Conservation (phyloP, 495 filamentous ascomycete genomes). For the Neurospora sp. region DNA sequence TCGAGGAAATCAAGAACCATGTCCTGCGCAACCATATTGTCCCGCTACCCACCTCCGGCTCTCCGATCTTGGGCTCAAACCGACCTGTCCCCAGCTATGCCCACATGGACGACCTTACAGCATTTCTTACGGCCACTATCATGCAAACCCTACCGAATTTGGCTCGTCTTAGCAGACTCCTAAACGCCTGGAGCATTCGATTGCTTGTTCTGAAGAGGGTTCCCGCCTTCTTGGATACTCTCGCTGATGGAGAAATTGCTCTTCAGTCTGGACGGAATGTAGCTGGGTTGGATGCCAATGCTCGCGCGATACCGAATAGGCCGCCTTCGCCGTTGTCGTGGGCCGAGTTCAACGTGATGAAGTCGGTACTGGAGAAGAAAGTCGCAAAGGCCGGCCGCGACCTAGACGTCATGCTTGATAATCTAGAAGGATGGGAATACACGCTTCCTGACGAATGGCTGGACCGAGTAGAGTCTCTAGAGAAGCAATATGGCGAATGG, state of each 20-base stretch:
- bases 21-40: slow-evolving; percentile 69
- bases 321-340: slow-evolving; percentile 27
- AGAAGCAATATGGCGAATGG: slow-evolving; percentile 75
- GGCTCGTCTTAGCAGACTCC: slow-evolving; percentile 55
- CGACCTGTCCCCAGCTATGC: slow-evolving; percentile 37
- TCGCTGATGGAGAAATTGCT: slow-evolving; percentile 53
- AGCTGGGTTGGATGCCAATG: slow-evolving; percentile 27
- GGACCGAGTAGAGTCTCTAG: slow-evolving; percentile 69
- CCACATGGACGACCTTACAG: slow-evolving; percentile 72
- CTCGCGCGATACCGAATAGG: slow-evolving; percentile 4
- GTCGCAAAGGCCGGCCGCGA: slow-evolving; percentile 59
- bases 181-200: slow-evolving; percentile 69
- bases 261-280: slow-evolving; percentile 53
- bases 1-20: slow-evolving; percentile 85
- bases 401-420: slow-evolving; percentile 76
- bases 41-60: slow-evolving; percentile 41
- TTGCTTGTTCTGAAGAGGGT: slow-evolving; percentile 62
- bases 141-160: slow-evolving; percentile 76
- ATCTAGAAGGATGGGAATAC: slow-evolving; percentile 72
- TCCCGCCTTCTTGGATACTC: slow-evolving; percentile 54
- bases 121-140: slow-evolving; percentile 79
- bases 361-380: slow-evolving; percentile 53
- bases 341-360: slow-evolving; percentile 51
- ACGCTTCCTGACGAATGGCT: slow-evolving; percentile 82
- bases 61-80: slow-evolving; percentile 38